phyloP scores from a whole-genome alignment of 2,329 filamentous ascomycete genomes.

The Malbranchea zuffiana region DNA sequence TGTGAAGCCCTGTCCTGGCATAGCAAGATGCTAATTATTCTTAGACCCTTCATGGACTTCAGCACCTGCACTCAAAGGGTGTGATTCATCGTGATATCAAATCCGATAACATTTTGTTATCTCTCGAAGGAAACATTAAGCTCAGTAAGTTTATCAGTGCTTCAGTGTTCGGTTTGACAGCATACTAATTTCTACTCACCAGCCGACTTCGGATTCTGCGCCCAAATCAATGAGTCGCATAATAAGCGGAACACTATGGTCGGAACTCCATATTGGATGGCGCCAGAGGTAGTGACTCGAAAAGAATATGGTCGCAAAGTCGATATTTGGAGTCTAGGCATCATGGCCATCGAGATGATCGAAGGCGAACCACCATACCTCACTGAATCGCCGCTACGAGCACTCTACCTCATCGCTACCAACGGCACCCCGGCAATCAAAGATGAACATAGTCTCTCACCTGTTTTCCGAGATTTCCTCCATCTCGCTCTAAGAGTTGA shows the following conservation, averaged over 20 bases:
- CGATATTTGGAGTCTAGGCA: conserved; percentile 95
- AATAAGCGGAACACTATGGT: conserved; percentile 99
- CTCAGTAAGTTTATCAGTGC: conserved; percentile 56
- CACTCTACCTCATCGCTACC: conserved; percentile 90
- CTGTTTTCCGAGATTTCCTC: conserved; percentile 81
- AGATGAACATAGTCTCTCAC: conserved; percentile 71
- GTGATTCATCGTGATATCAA: conserved; percentile 99
- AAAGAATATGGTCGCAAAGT: conserved; percentile 98
- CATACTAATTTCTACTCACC: conserved; percentile 17
- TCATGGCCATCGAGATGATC: conserved; percentile 99
- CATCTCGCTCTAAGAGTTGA: conserved; percentile 92
- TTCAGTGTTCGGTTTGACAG: neutral
- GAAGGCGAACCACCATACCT: conserved; percentile 96
- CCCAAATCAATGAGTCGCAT: conserved; percentile 92
- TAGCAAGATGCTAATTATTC: conserved; percentile 15
- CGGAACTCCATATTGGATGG: conserved; percentile 99
- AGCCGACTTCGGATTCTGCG: conserved; percentile 98
- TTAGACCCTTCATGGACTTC: conserved; percentile 72
- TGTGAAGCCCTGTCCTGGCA: conserved; percentile 1
- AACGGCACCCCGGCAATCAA: conserved; percentile 94
- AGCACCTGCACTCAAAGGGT: conserved; percentile 92
- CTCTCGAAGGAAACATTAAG: conserved; percentile 91
- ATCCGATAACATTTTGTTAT: conserved; percentile 93
- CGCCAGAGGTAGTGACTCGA: conserved; percentile 88
- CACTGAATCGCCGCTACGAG: conserved; percentile 84